A percentile compares a stretch with the other conserved stretches of the same genome.
These are phyloP conservation scores for Trichoderma sp. DNA, from an alignment of 2,329 filamentous ascomycete genomes.

Conservation along the genomic window DNA sequence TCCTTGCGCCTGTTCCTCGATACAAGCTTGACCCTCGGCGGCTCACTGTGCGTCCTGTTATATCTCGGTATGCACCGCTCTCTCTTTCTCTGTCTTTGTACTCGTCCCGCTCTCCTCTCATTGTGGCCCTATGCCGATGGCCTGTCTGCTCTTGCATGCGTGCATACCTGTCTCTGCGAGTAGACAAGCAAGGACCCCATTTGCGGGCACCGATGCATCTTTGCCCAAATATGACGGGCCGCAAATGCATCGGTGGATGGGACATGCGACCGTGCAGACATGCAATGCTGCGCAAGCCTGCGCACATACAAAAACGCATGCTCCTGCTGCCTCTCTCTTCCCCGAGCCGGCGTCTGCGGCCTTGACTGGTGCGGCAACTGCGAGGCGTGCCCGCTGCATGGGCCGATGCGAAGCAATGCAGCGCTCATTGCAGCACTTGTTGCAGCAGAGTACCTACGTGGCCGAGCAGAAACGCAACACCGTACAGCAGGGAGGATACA, in stretches of 20 bases:
- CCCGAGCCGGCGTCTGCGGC: neutral
- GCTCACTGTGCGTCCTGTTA: neutral
- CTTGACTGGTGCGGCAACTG: conserved; percentile 16
- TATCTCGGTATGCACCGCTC: neutral
- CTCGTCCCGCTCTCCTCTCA: neutral
- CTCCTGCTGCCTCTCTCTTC: neutral
- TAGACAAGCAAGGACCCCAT: neutral
- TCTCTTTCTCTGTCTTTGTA: neutral
- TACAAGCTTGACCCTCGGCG: neutral
- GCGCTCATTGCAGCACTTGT: neutral
- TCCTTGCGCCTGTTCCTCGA: neutral
- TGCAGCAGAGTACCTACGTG: conserved; percentile 16
- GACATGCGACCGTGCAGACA: conserved; percentile 19
- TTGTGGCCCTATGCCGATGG: neutral
- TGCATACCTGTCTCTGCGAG: neutral
- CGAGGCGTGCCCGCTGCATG: conserved; percentile 10
- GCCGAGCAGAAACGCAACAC: conserved; percentile 14
- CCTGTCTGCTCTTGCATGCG: neutral
- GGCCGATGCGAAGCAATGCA: conserved; percentile 18
- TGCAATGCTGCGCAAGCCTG: conserved; percentile 19
- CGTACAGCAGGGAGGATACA: neutral
- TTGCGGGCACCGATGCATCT: conserved; percentile 14
- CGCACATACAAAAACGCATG: conserved; percentile 16
- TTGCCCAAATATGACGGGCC: neutral
- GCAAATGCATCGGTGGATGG: conserved; percentile 1